These are phyloP conservation scores for Aristolochia fimbriata DNA, from an alignment of 164 flowering plant species.

Conservation along the genomic window DNA sequence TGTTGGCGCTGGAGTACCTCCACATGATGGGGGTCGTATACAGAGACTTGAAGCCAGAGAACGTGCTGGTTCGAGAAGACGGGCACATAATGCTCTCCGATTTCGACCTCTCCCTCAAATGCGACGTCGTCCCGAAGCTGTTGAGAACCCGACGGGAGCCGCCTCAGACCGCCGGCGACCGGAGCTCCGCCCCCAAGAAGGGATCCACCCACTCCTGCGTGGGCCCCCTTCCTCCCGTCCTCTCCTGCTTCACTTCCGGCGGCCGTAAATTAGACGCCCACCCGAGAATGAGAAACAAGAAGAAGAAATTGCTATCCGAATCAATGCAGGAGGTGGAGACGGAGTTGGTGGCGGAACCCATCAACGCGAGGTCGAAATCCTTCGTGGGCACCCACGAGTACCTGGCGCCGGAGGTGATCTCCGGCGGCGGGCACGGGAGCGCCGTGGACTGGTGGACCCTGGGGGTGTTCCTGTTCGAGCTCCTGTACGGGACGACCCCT, in stretches of 20 bases:
- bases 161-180: conserved; percentile 1
- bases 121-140: conserved; percentile 68
- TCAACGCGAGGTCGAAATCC: conserved; percentile 59
- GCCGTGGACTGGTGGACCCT: conserved; percentile 96
- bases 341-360: conserved; percentile 69
- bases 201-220: conserved; percentile 36
- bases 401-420: conserved; percentile 81
- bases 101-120: conserved; percentile 79
- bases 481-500: conserved; percentile 73
- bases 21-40: conserved; percentile 92
- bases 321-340: conserved; percentile 12
- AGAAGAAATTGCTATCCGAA: no score
- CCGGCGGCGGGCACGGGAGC: conserved; percentile 76
- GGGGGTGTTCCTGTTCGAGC: conserved; percentile 75
- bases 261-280: no score
- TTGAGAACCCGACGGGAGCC: conserved; percentile 14
- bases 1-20: conserved; percentile 73
- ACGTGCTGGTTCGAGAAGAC: conserved; percentile 70
- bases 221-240: conserved; percentile 58
- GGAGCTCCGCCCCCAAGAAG: not conserved
- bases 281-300: no score
- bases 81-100: conserved; percentile 94
- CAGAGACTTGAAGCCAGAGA: conserved; percentile 82
- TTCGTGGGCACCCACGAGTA: conserved; percentile 96
- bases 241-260: conserved; percentile 53